Conservation (phyloP, 805 yeast genomes). For the Metschnikowia henanensis region DNA sequence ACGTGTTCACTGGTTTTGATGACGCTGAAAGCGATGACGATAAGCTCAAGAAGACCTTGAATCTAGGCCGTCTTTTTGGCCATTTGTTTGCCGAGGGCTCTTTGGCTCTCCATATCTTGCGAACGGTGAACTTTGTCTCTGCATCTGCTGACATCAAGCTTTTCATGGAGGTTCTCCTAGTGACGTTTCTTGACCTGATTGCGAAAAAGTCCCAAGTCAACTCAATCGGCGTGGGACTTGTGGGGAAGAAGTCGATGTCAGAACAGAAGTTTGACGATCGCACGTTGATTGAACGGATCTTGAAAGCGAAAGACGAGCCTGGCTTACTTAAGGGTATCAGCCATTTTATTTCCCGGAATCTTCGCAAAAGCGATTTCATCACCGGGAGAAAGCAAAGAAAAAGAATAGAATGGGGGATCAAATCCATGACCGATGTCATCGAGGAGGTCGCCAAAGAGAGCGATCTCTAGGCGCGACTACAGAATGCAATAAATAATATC, state of each 20-base stretch:
- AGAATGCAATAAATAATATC: too few relatives aligned
- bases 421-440: constrained; percentile 51
- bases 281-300: constrained; percentile 46
- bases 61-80: constrained; percentile 82
- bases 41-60: constrained; percentile 59
- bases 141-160: constrained; percentile 61
- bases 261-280: constrained; percentile 48
- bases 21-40: constrained; percentile 49
- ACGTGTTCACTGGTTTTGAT: constrained; percentile 37
- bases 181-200: constrained; percentile 61
- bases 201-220: constrained; percentile 62
- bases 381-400: constrained; percentile 53
- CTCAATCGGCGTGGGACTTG: constrained; percentile 43
- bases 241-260: constrained; percentile 26
- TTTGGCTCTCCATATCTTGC: constrained; percentile 69
- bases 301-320: constrained; percentile 58
- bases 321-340: constrained; percentile 65
- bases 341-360: constrained; percentile 51
- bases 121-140: constrained; percentile 71
- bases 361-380: constrained; percentile 47
- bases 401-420: constrained; percentile 69
- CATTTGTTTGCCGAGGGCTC: constrained; percentile 69
- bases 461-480: constrained; percentile 1
- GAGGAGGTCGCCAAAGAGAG: constrained; percentile 37
- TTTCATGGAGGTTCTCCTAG: constrained; percentile 72